Evolutionary conservation across 2,329 filamentous ascomycete genomes (phyloP).

Genomic region (Apiospora kogelbergensis): DNA sequence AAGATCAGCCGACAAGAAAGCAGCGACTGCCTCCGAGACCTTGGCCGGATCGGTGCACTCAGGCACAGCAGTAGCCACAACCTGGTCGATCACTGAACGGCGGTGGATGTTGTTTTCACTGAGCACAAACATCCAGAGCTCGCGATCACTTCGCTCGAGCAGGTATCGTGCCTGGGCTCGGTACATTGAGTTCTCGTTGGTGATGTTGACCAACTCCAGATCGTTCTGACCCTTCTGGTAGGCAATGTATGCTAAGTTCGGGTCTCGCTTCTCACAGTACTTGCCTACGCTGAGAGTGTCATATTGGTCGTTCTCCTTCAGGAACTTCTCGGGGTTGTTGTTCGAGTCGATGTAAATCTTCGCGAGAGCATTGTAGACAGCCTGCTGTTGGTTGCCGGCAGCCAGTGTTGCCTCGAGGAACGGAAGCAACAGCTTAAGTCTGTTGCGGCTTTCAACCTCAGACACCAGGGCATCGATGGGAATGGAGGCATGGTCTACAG

Average conservation of each 20-base stretch:
- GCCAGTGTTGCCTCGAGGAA: slow-evolving; percentile 93
- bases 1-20: slow-evolving; percentile 87
- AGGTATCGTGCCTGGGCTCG: slow-evolving; percentile 95
- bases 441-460: slow-evolving; percentile 94
- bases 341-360: slow-evolving; percentile 99
- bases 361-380: slow-evolving; percentile 93
- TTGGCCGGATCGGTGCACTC: slow-evolving; percentile 91
- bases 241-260: slow-evolving; percentile 90
- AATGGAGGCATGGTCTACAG: slow-evolving; percentile 80
- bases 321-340: slow-evolving; percentile 95
- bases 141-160: slow-evolving; percentile 81
- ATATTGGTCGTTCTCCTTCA: slow-evolving; percentile 96
- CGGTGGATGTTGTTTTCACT: slow-evolving; percentile 96
- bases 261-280: slow-evolving; percentile 98
- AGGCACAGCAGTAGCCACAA: slow-evolving; percentile 91
- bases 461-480: slow-evolving; percentile 92
- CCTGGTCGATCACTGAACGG: slow-evolving; percentile 90
- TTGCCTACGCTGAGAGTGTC: slow-evolving; percentile 91
- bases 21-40: slow-evolving; percentile 90
- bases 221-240: slow-evolving; percentile 98
- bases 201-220: slow-evolving; percentile 93
- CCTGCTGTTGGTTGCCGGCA: slow-evolving; percentile 90
- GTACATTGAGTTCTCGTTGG: slow-evolving; percentile 99
- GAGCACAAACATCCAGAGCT: slow-evolving; percentile 93
- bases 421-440: slow-evolving; percentile 89